A percentile compares a stretch with the other conserved stretches of the same genome.
phyloP scores from a whole-genome alignment of 345 rosid species.

The Lumnitzera racemosa region DNA sequence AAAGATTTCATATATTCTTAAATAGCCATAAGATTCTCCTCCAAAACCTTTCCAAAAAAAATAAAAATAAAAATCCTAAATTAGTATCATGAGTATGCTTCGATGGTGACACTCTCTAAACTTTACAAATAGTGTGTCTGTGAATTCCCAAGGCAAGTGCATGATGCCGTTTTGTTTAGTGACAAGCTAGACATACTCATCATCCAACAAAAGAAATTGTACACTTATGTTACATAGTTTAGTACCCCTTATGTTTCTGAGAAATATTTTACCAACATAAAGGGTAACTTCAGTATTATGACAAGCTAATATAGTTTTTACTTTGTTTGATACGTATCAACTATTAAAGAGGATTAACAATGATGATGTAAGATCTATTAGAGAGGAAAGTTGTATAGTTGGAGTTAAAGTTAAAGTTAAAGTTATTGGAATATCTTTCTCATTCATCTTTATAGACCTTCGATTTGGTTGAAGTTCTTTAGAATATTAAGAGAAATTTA shows the following conservation, averaged over 20 bases:
- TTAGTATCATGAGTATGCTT: conserved; percentile 23
- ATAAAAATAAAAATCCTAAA: conserved; percentile 8
- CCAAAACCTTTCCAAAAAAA: conserved; percentile 11
- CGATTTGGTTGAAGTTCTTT: too few species aligned
- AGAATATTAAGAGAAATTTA: too few species aligned
- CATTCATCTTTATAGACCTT: too few species aligned
- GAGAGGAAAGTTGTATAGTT: too few species aligned
- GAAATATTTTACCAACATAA: conserved; percentile 9
- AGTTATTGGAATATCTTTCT: too few species aligned
- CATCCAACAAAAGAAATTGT: conserved; percentile 22
- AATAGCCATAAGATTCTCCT: conserved; percentile 17
- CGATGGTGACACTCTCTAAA: conserved; percentile 24
- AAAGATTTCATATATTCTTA: conserved; percentile 16
- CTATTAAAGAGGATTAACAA: too few species aligned
- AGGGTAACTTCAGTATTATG: too few species aligned
- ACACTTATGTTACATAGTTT: conserved; percentile 21
- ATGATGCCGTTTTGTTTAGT: conserved; percentile 25
- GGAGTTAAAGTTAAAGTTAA: too few species aligned
- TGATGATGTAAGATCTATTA: too few species aligned
- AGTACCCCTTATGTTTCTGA: conserved; percentile 18
- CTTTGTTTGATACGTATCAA: too few species aligned
- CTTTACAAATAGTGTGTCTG: conserved; percentile 25
- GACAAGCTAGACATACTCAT: conserved; percentile 25
- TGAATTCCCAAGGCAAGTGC: conserved; percentile 24
- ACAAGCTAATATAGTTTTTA: too few species aligned